Percentiles rank a stretch among this genome's conserved stretches.
phyloP scores from a whole-genome alignment of 2,329 filamentous ascomycete species.

The Alternaria conjuncta region DNA sequence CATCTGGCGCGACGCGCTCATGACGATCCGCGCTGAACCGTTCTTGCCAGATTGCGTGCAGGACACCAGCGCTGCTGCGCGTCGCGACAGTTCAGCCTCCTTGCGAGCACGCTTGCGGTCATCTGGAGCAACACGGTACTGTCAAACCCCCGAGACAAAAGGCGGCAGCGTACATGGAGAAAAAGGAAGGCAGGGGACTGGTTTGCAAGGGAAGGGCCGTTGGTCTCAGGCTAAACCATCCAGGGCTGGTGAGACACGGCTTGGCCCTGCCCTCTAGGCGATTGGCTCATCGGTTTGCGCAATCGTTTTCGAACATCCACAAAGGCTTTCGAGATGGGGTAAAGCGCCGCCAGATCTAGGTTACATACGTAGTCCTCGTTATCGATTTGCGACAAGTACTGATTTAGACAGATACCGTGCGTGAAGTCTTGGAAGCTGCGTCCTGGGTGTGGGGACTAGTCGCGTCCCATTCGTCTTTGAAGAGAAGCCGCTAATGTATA shows the following conservation, averaged over 20 bases:
- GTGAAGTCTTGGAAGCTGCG: slow-evolving; percentile 15
- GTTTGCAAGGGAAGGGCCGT: slow-evolving; percentile 17
- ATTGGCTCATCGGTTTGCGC: slow-evolving; percentile 17
- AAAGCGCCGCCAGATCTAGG: slow-evolving; percentile 17
- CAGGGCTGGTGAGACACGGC: slow-evolving; percentile 16
- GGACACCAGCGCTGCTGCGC: not conserved
- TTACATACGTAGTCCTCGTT: slow-evolving; percentile 16
- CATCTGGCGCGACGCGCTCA: slow-evolving; percentile 17
- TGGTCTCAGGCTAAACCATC: slow-evolving; percentile 12
- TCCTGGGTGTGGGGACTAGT: slow-evolving; percentile 19
- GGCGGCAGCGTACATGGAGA: slow-evolving; percentile 3
- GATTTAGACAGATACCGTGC: slow-evolving; percentile 15
- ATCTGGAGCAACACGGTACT: not conserved
- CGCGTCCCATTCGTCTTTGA: slow-evolving; percentile 17
- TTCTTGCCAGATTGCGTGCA: slow-evolving; percentile 8
- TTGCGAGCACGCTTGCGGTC: not conserved
- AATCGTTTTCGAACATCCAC: slow-evolving; percentile 17
- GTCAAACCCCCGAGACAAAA: slow-evolving; percentile 2
- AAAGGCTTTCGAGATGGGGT: slow-evolving; percentile 16
- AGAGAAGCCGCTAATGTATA: slow-evolving; percentile 21
- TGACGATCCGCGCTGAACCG: slow-evolving; percentile 16
- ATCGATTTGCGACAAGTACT: slow-evolving; percentile 16
- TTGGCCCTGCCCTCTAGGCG: slow-evolving; percentile 4
- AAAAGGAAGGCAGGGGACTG: slow-evolving; percentile 5
- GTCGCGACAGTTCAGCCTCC: not conserved